Percentiles rank a stretch among this genome's conserved stretches.
Evolutionary conservation across 2,329 filamentous ascomycete genomes (phyloP).

Genomic region (Ophiocordyceps australis): DNA sequence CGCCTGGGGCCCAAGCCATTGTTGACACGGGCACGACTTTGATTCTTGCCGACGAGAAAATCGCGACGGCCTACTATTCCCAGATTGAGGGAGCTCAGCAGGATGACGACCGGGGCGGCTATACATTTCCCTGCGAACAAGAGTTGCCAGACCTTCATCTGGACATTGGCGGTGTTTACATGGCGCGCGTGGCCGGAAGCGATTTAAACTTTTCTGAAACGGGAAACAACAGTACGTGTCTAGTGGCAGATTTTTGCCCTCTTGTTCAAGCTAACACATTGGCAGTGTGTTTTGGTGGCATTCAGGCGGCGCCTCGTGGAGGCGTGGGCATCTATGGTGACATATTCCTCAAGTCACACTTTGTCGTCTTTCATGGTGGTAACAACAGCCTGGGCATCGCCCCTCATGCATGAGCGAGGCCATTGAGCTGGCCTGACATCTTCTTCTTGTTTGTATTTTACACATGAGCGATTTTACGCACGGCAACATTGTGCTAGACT

Average conservation of each 20-base stretch:
- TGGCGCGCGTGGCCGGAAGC: slow-evolving; percentile 34
- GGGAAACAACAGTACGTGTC: slow-evolving; percentile 26
- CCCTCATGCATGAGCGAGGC: slow-evolving; percentile 5
- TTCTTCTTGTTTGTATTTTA: too few species aligned
- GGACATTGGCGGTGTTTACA: slow-evolving; percentile 35
- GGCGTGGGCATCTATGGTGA: slow-evolving; percentile 44
- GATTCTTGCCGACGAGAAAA: slow-evolving; percentile 35
- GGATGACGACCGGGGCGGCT: slow-evolving; percentile 20
- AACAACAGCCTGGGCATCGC: slow-evolving; percentile 36
- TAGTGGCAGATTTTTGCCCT: not conserved
- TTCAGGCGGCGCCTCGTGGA: slow-evolving; percentile 36
- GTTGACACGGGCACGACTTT: slow-evolving; percentile 45
- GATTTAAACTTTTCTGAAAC: slow-evolving; percentile 35
- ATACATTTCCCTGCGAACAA: slow-evolving; percentile 25
- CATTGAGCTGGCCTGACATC: too few species aligned
- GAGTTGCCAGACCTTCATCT: slow-evolving; percentile 30
- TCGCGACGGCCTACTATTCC: slow-evolving; percentile 29
- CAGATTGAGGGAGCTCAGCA: slow-evolving; percentile 24
- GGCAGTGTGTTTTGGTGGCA: slow-evolving; percentile 45
- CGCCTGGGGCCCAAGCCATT: slow-evolving; percentile 24
- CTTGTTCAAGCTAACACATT: not conserved
- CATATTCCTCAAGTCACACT: slow-evolving; percentile 43
- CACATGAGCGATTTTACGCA: too few species aligned
- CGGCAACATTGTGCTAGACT: too few species aligned
- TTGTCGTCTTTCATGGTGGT: slow-evolving; percentile 36